These are phyloP conservation scores for Didymella keratinophila DNA, from an alignment of 2,329 filamentous ascomycete genomes.

Conservation along the genomic window DNA sequence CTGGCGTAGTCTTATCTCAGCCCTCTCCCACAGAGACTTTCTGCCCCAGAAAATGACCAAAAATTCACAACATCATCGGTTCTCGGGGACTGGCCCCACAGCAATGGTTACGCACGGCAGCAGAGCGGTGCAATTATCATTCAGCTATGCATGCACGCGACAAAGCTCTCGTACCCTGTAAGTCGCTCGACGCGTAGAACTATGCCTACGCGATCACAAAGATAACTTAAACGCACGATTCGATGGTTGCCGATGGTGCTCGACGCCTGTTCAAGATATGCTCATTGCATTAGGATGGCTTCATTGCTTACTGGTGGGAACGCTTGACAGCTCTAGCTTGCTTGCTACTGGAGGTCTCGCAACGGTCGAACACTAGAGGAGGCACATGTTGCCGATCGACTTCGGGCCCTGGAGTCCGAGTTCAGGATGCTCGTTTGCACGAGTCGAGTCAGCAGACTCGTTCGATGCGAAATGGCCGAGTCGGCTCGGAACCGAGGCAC, in stretches of 20 bases:
- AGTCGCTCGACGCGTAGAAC: neutral
- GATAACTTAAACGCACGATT: neutral
- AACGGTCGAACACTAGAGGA: neutral
- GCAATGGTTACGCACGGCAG: neutral
- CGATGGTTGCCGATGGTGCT: neutral
- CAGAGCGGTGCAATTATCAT: neutral
- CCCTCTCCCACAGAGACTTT: too few species aligned
- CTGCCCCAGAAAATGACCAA: too few species aligned
- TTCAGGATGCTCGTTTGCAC: neutral
- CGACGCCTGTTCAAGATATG: neutral
- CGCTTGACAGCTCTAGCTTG: neutral
- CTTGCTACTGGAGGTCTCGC: neutral
- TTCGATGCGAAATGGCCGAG: slow-evolving; percentile 1
- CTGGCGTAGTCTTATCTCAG: neutral
- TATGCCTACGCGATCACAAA: neutral
- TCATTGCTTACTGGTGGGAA: neutral
- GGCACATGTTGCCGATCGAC: neutral
- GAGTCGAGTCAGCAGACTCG: slow-evolving; percentile 1
- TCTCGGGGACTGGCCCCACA: neutral
- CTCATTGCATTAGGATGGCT: neutral
- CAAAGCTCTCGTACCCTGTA: neutral
- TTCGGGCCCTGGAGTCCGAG: neutral
- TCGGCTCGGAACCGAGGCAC: slow-evolving; percentile 14
- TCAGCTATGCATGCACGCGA: neutral
- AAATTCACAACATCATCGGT: neutral